Percentiles rank a stretch among this genome's conserved stretches.
These are phyloP conservation scores for Aspergillus tubingensis DNA, from an alignment of 2,329 filamentous ascomycete genomes.

Conservation along the genomic window DNA sequence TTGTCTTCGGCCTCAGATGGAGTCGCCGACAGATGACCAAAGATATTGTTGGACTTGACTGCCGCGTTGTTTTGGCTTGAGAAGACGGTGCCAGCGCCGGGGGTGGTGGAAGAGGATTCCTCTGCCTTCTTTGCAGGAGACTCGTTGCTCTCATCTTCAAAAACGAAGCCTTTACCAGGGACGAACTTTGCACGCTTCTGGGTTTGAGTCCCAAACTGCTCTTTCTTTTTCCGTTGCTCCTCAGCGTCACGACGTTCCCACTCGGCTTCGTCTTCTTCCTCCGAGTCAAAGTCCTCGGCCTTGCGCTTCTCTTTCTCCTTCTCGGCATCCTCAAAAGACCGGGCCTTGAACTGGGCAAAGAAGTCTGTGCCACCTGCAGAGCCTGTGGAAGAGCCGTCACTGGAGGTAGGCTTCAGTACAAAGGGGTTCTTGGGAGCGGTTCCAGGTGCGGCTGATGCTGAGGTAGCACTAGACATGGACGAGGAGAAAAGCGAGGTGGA, in stretches of 20 bases:
- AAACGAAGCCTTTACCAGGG: conserved; percentile 36
- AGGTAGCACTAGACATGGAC: conserved; percentile 16
- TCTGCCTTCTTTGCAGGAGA: conserved; percentile 25
- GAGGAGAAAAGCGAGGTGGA: conserved; percentile 16
- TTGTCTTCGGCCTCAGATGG: conserved; percentile 27
- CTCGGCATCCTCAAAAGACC: conserved; percentile 43
- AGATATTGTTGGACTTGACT: conserved; percentile 37
- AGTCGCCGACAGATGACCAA: conserved; percentile 38
- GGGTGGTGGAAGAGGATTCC: conserved; percentile 16
- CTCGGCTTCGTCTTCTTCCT: conserved; percentile 53
- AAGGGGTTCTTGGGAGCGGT: conserved; percentile 23
- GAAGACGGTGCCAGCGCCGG: conserved; percentile 25
- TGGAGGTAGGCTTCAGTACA: conserved; percentile 22
- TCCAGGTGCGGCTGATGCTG: conserved; percentile 15
- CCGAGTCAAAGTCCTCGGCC: conserved; percentile 54
- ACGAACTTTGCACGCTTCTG: conserved; percentile 36
- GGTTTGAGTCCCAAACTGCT: conserved; percentile 41
- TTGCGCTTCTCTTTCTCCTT: conserved; percentile 52
- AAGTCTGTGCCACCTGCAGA: conserved; percentile 38
- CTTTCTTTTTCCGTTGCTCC: conserved; percentile 48
- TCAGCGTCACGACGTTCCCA: conserved; percentile 52
- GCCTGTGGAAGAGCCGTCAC: conserved; percentile 17
- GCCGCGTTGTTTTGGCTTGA: conserved; percentile 30
- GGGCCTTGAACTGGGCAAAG: conserved; percentile 44
- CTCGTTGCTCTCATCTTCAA: conserved; percentile 28